Evolutionary conservation across 2,329 filamentous ascomycete species (phyloP).

Genomic region (Macroventuria anomochaeta): DNA sequence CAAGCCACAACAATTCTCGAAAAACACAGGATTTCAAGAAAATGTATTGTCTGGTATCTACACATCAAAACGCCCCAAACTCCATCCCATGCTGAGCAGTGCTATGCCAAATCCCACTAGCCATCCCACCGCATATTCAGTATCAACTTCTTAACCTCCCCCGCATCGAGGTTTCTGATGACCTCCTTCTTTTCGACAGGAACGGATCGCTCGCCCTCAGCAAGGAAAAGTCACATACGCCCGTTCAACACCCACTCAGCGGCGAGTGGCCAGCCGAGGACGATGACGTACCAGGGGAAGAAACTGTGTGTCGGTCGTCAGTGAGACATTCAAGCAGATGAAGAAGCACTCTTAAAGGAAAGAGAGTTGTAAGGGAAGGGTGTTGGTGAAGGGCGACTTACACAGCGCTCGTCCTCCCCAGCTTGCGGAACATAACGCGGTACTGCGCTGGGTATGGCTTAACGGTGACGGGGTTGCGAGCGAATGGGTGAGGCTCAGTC

Average conservation of each 20-base stretch:
- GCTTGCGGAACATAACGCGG: constrained; percentile 28
- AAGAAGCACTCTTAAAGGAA: no score
- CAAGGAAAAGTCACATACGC: constrained; percentile 39
- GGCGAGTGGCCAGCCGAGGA: constrained; percentile 46
- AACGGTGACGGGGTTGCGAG: constrained; percentile 37
- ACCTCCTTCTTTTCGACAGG: not conserved
- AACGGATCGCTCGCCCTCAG: constrained; percentile 21
- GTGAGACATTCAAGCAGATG: not conserved
- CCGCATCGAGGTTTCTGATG: constrained; percentile 20
- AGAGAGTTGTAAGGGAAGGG: no score
- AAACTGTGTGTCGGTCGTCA: constrained; percentile 21
- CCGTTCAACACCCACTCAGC: constrained; percentile 35
- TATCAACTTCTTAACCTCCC: constrained; percentile 34
- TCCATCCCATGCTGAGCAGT: constrained; percentile 6
- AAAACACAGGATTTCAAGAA: no score
- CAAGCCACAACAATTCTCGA: not conserved
- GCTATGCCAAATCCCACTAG: constrained; percentile 13
- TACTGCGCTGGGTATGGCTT: constrained; percentile 35
- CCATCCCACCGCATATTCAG: constrained; percentile 43
- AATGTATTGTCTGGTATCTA: constrained; percentile 14
- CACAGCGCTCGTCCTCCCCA: constrained; percentile 35
- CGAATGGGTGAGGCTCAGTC: constrained; percentile 47
- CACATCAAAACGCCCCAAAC: constrained; percentile 10
- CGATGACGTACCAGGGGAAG: constrained; percentile 35
- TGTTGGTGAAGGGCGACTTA: no score